These are phyloP conservation scores for Podila epicladia DNA, from an alignment of 192 early-diverging fungal genomes.

Conservation along the genomic window DNA sequence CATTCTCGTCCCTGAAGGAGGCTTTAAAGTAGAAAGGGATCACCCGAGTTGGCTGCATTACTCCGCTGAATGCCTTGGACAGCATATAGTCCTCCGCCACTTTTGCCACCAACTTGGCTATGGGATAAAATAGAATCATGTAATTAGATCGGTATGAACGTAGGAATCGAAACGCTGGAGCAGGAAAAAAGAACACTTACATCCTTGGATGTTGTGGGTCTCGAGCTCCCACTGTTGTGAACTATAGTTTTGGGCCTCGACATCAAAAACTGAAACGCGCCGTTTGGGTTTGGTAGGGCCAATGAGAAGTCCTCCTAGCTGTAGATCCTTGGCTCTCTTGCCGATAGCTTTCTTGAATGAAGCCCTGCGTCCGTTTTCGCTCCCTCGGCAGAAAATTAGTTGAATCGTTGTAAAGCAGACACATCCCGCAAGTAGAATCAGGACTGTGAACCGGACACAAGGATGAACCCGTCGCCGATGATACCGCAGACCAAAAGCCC, in stretches of 20 bases:
- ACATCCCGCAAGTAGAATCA: constrained; percentile 25
- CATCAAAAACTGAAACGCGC: constrained; percentile 22
- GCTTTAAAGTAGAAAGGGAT: constrained; percentile 69
- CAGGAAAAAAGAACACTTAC: constrained; percentile 14
- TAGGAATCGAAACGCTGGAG: neutral
- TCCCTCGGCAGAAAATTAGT: constrained; percentile 16
- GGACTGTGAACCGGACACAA: constrained; percentile 12
- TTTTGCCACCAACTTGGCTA: constrained; percentile 32
- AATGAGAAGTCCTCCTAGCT: constrained; percentile 6
- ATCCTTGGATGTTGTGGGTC: constrained; percentile 22
- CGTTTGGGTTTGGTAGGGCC: neutral
- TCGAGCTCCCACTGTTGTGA: constrained; percentile 34
- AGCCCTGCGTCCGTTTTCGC: neutral
- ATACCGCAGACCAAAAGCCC: constrained; percentile 28
- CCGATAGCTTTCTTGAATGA: neutral
- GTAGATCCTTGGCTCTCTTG: constrained; percentile 15
- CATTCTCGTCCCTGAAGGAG: constrained; percentile 42
- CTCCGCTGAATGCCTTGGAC: constrained; percentile 64
- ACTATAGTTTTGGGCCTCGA: constrained; percentile 36
- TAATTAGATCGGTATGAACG: neutral
- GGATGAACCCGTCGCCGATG: constrained; percentile 34
- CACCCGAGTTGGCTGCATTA: constrained; percentile 65
- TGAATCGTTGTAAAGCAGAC: constrained; percentile 41
- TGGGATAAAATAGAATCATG: neutral
- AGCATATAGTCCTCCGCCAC: constrained; percentile 63